These are phyloP conservation scores for Licmophora abbreviata DNA, from an alignment of 108 stramenopile species.

Conservation along the genomic window DNA sequence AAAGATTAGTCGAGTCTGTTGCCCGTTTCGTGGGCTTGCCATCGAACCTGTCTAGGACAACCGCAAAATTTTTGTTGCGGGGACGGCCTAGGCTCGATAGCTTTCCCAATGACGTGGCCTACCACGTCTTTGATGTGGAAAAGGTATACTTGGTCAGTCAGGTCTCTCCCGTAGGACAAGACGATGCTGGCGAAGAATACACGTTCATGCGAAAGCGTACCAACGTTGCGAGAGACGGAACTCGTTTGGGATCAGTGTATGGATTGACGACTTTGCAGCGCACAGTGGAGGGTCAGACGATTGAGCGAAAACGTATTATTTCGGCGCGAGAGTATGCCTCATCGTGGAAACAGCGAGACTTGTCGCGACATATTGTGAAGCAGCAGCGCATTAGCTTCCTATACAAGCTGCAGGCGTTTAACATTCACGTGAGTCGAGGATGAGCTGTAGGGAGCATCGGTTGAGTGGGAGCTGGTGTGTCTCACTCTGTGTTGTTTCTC, in stretches of 20 bases:
- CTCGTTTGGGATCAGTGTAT: conserved; percentile 45
- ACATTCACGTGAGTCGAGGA: conserved; percentile 35
- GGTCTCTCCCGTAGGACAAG: conserved; percentile 9
- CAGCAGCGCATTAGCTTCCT: conserved; percentile 75
- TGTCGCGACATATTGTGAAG: conserved; percentile 52
- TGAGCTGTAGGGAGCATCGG: not conserved
- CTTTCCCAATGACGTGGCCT: conserved; percentile 57
- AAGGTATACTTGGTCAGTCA: conserved; percentile 35
- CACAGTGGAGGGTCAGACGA: conserved; percentile 38
- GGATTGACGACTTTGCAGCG: conserved; percentile 63
- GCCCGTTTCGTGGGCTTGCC: conserved; percentile 69
- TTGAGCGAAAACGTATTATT: conserved; percentile 79
- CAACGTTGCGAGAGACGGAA: conserved; percentile 21
- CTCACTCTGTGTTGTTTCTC: conserved; percentile 1
- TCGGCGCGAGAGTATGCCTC: conserved; percentile 66
- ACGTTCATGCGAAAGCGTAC: conserved; percentile 75
- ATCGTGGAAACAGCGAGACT: conserved; percentile 48
- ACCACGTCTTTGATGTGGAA: conserved; percentile 73
- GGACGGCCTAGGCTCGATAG: conserved; percentile 25
- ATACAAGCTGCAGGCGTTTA: conserved; percentile 67
- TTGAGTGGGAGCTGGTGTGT: not conserved
- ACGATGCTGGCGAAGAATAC: conserved; percentile 41
- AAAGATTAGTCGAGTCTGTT: conserved; percentile 58
- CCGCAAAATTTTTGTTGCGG: conserved; percentile 62
- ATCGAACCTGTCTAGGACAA: conserved; percentile 45